These are phyloP conservation scores for Entelexis sorbosivorans DNA, from an alignment of 1,139 yeast genomes.

Conservation along the genomic window DNA sequence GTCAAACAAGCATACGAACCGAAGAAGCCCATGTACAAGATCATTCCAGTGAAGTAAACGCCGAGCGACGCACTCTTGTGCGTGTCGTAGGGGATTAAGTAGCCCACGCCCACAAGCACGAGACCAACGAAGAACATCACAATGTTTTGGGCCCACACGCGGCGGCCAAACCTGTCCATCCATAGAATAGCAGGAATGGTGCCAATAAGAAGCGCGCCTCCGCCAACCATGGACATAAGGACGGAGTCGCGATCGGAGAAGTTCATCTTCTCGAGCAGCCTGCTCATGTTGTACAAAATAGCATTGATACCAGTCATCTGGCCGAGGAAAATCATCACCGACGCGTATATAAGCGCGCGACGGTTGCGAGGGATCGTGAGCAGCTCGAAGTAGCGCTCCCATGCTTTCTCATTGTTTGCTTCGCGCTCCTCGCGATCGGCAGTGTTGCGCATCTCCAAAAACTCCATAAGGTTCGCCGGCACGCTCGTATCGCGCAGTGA, in stretches of 20 bases:
- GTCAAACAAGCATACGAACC: conserved; percentile 56
- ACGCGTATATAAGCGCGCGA: conserved; percentile 46
- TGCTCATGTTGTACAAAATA: conserved; percentile 39
- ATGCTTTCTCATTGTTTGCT: conserved; percentile 28
- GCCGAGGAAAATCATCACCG: conserved; percentile 44
- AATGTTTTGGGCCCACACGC: conserved; percentile 34
- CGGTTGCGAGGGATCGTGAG: conserved; percentile 43
- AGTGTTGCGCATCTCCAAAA: conserved; percentile 38
- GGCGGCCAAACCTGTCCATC: conserved; percentile 53
- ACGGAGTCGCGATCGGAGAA: conserved; percentile 23
- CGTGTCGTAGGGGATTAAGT: conserved; percentile 30
- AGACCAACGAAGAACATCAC: conserved; percentile 48
- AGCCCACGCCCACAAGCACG: conserved; percentile 47
- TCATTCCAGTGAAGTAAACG: conserved; percentile 44
- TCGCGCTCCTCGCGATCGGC: conserved; percentile 32
- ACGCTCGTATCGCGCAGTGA: conserved; percentile 26
- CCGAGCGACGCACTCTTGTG: conserved; percentile 43
- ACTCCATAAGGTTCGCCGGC: conserved; percentile 34
- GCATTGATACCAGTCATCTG: conserved; percentile 32
- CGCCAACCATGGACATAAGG: conserved; percentile 40
- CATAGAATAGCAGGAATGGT: conserved; percentile 50
- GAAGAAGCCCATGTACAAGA: conserved; percentile 49
- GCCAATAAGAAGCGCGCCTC: conserved; percentile 48
- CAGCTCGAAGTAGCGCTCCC: conserved; percentile 34
- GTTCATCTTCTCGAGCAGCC: conserved; percentile 34